Conservation (phyloP, 345 rosid genomes). For the Euphorbia peplus region DNA sequence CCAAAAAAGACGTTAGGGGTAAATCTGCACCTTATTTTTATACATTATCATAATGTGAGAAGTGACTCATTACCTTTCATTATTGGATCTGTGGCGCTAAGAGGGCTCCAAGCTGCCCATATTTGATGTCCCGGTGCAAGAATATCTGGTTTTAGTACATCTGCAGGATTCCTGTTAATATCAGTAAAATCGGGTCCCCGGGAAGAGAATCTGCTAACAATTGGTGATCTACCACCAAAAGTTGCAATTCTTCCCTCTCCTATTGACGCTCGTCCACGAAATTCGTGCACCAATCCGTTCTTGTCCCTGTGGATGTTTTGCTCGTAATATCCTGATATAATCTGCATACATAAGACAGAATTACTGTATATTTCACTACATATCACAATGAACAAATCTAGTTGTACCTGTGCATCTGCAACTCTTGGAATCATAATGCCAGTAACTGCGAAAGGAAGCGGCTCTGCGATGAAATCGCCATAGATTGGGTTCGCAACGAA, state of each 20-base stretch:
- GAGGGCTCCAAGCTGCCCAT: constrained; percentile 93
- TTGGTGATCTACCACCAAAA: constrained; percentile 48
- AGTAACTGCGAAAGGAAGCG: constrained; percentile 46
- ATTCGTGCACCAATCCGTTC: constrained; percentile 36
- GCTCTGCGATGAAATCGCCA: constrained; percentile 67
- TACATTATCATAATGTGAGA: too few species aligned
- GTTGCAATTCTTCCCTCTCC: constrained; percentile 64
- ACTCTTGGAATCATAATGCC: constrained; percentile 63
- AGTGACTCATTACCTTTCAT: constrained; percentile 34
- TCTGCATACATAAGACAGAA: constrained; percentile 29
- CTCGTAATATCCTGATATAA: constrained; percentile 54
- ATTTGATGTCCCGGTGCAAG: constrained; percentile 89
- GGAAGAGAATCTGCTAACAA: constrained; percentile 70
- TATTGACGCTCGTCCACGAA: constrained; percentile 49
- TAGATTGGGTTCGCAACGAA: constrained; percentile 57
- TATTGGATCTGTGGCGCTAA: constrained; percentile 60
- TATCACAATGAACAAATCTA: background rate
- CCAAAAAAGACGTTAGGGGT: too few species aligned
- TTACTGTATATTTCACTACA: background rate
- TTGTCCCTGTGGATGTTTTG: constrained; percentile 42
- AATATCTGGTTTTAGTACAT: constrained; percentile 80
- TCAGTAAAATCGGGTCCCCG: constrained; percentile 72
- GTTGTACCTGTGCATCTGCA: constrained; percentile 53
- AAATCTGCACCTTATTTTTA: too few species aligned
- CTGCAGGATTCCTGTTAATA: constrained; percentile 38